phyloP scores from a whole-genome alignment of 164 flowering plant species.

The Liquidambar formosana region DNA sequence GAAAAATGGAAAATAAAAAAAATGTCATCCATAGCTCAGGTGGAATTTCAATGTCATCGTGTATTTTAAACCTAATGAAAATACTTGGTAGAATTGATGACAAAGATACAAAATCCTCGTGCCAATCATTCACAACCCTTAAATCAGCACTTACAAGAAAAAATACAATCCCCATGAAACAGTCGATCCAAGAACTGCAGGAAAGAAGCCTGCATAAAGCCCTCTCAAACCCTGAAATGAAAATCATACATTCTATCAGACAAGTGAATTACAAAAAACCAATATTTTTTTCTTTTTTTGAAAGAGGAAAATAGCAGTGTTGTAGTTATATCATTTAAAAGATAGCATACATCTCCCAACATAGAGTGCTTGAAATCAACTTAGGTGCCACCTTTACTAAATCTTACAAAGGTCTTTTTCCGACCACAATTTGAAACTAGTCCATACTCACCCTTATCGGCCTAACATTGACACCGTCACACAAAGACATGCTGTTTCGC shows the following conservation, averaged over 20 bases:
- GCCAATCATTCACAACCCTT: not conserved
- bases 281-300: too few relatives aligned
- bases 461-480: too few relatives aligned
- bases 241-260: not conserved
- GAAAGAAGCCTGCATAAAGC: conserved; percentile 86
- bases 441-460: too few relatives aligned
- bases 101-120: not conserved
- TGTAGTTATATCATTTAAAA: too few relatives aligned
- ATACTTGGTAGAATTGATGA: not conserved
- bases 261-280: not conserved
- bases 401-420: too few relatives aligned
- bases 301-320: too few relatives aligned
- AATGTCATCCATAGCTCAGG: not conserved
- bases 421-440: too few relatives aligned
- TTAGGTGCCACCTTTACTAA: too few relatives aligned
- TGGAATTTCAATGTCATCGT: not conserved
- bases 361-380: too few relatives aligned
- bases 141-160: conserved; percentile 70
- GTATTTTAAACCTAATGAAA: not conserved
- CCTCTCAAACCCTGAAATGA: conserved; percentile 81
- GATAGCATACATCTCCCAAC: too few relatives aligned
- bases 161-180: conserved; percentile 91
- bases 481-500: too few relatives aligned
- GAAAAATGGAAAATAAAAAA: not conserved
- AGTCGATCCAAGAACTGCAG: conserved; percentile 91